Base-by-base conservation (phyloP, 345 rosid species). In the Brassica incana region DNA sequence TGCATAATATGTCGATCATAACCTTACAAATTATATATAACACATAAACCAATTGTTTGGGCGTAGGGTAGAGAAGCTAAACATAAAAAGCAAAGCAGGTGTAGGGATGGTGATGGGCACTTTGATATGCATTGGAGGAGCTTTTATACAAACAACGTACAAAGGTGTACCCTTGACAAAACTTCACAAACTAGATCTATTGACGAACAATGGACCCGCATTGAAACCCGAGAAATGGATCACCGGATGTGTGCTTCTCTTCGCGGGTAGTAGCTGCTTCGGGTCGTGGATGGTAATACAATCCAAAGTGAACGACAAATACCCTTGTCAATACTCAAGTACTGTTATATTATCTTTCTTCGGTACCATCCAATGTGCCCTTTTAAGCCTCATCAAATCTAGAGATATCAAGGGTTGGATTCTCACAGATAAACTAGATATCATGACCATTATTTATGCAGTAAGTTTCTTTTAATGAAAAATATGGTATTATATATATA, bases 101-200 rank as follows among this genome's bases (percentile, higher is more conserved):
- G 58, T 73, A 6, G 78, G 84, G 5, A 89, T 87, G 86, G 72
- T 84, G 70, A 16, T 87, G 1, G 91, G 95, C 1, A 78, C 91
- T 10, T 54, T 86, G 52, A 78, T 87, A 63, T 91, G 92, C 69
- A 72, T 87, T 6, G 87, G 85, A 50, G 93, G 93, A 77, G 89
- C 90, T 74, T 78, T 91, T 79, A 10, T 85, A 20, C 40, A 89
- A 20, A 85, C 87, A 5, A 81, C 85, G 69, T 87, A 87, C 83
- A 85, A 75, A 81, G 93, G 95, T 58, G 48, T 77, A 27, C 80
- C 86, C 20, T 80, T 89, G 43, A 78, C 70, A 60, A 79, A 73
- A 52, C 14, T 30, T 81, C 75, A 38, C 33, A 33, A 70, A 65
- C 40, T 66, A 8, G 78, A 77, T 71, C 65, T 4, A 3, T 4